These are phyloP conservation scores for Combretum micranthum DNA, from an alignment of 345 rosid genomes.

Conservation along the genomic window DNA sequence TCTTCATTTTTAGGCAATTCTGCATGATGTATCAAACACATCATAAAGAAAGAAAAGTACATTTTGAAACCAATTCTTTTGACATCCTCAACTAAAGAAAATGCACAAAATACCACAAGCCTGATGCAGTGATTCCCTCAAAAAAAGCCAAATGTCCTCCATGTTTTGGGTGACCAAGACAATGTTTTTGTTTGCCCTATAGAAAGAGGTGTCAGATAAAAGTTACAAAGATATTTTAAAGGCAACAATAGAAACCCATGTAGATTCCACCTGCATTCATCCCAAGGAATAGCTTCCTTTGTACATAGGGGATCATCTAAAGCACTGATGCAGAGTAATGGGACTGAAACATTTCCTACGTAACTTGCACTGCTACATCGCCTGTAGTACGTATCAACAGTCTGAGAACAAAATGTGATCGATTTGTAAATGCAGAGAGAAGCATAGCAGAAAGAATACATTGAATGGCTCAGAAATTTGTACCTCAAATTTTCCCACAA, in stretches of 20 bases:
- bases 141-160: constrained; percentile 94
- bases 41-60: too few species aligned
- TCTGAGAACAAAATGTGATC: constrained; percentile 33
- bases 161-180: constrained; percentile 66
- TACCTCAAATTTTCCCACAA: constrained; percentile 85
- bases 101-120: constrained; percentile 45
- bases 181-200: constrained; percentile 69
- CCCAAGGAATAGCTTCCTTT: constrained; percentile 91
- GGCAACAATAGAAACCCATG: background rate
- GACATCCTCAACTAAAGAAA: too few species aligned
- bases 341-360: constrained; percentile 59
- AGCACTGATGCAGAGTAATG: constrained; percentile 80
- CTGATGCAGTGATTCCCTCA: constrained; percentile 63
- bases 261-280: constrained; percentile 74
- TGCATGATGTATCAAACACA: too few species aligned
- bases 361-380: constrained; percentile 67
- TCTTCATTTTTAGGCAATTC: too few species aligned
- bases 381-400: constrained; percentile 81
- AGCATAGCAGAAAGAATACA: constrained; percentile 8
- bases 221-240: background rate
- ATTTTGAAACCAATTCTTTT: too few species aligned
- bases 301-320: constrained; percentile 93
- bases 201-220: constrained; percentile 8
- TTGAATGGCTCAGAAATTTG: constrained; percentile 2
- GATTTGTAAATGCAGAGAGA: constrained; percentile 8